Base-by-base conservation (phyloP, 2,329 filamentous ascomycete species). In the Trichophyton rubrum region DNA sequence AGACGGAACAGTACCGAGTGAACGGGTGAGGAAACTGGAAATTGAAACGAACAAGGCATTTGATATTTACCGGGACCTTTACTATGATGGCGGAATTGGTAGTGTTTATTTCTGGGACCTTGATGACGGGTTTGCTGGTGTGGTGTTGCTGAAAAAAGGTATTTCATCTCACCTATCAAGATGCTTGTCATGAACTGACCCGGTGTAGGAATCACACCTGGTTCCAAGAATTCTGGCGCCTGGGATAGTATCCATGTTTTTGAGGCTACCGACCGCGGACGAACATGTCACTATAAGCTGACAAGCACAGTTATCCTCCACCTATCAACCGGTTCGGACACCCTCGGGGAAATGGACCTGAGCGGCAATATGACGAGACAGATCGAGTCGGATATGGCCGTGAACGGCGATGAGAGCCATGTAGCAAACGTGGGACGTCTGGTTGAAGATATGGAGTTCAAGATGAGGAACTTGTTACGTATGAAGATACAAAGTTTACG, bases 191-290 rank as follows among this genome's bases (percentile, higher is more conserved):
- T 56, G 56, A 8, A 60, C 33, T 35, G 13, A 20, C 45, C 63
- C 20, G 27, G 11, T 35, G 64, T 59, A 73, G 91, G 87, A 82
- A 70, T 87, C 83, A 67, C 84, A 80, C 61, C 85, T 80, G 64
- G 83, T 80, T 67, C 82, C 78, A 71, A 82, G 81, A 85, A 83
- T 69, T 83, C 88, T 61, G 91, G 90, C 62, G 86, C 90, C 60
- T 99, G 93, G 93, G 93, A 99, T 77, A 95, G 89, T 66, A 97
- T 99, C 72, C 93, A 99, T 78, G 93, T 99, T 66, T 95, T 99
- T 73, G 93, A 99, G 74, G 90, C 92, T 62, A 90, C 90, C 69
- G 93, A 99, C 73, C 87, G 90, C 66, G 90, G 89, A 66, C 87
- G 93, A 65, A 89, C 85, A 66, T 91, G 90, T 62, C 92, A 96